Base-by-base conservation (phyloP, 768 basidiomycete genomes). In the Crassisporium funariophilum region DNA sequence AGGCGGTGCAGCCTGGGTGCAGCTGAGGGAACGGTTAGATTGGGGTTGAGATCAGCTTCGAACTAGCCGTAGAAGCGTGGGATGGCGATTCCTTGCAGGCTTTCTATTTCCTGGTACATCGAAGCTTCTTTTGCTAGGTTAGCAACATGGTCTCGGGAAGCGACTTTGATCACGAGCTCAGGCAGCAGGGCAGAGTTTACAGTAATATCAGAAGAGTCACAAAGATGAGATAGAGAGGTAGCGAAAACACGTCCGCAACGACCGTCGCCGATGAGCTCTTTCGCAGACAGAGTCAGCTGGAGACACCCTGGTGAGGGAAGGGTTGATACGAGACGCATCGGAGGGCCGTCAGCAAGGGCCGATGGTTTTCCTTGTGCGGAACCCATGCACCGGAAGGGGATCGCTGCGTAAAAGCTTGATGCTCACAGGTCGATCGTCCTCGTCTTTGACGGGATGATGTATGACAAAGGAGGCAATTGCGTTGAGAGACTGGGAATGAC, bases 21-120 rank as follows among this genome's bases (percentile, higher is more conserved):
- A n/a, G 39, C 23, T 17, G 37, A 15, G 25, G 27, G 46, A 11
- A 52, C 35, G 16, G 47, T 17, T 33, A 35, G 40, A 10, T 22
- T 33, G 13, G 45, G 23, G 16, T 38, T 36, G 5, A 59, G 22
- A 1, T 56, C 46, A 21, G 38, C 56, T 23, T 55, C 52, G 44
- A 57, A 57, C 44, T 54, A 50, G 33, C 56, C 58, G 27, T 55
- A 60, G 27, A 51, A 55, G 7, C 48, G 47, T 12, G 56, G 58
- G n/a, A 60, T 55, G 15, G 51, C 52, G 23, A 60, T 44, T 10
- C 58, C 58, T 35, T 60, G 58, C 29, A 60, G 44, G 19, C 25
- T 27, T 37, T 60, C 58, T 56, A 60, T 60, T 37, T 60, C 58
- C 11, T 55, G 47, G 40, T 60, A 60, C 29, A 60, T 55, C 5